Base-by-base conservation (phyloP, 768 basidiomycete species). In the Trametes cingulata region DNA sequence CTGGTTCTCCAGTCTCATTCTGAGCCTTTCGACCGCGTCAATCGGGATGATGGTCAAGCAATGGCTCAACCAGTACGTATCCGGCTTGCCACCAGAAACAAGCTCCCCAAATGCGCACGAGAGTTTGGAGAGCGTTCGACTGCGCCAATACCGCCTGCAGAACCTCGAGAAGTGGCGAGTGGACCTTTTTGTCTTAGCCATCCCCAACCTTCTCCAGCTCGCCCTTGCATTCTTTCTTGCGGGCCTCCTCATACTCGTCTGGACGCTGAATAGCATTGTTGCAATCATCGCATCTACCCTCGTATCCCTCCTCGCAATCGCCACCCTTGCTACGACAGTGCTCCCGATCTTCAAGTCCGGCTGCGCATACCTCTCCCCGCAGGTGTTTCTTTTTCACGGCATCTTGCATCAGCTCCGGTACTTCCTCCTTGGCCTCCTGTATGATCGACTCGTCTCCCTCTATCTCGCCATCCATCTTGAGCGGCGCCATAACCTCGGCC, bases 21-120 rank as follows among this genome's bases (percentile, higher is more conserved):
- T 66, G 29, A 67, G 65, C 24, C 66, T 73, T 6, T 41, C 65
- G n/a, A 58, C 69, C 0, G 68, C 71, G 0, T 65, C 65, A 20
- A 56, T 69, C 20, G 66, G 67, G 42, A 70, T 73, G 57, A 51
- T 70, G 35, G 67, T 67, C 24, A 69, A 70, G 46, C 70, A 72
- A 48, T 73, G 72, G 71, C 63, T 72, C 4, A 62, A 63, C 43
- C 33, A 51, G 8, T 57, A 25, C 48, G n/a, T 22, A 3, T 24
- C 20, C 43, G 57, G 52, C 14, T 27, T 60, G 33, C 27, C 52
- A 20, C 35, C 10, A 22, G 35, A 33, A 10, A 33, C 6, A 9
- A 39, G 36, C 22, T 39, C 50, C 8, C 48, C 20, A 5, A 17
- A 27, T 7, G 35, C 19, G 10, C 41, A 14, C 20, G 37, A 19